Evolutionary conservation across 2,329 filamentous ascomycete genomes (phyloP).

Genomic region (Beauveria bassiana): DNA sequence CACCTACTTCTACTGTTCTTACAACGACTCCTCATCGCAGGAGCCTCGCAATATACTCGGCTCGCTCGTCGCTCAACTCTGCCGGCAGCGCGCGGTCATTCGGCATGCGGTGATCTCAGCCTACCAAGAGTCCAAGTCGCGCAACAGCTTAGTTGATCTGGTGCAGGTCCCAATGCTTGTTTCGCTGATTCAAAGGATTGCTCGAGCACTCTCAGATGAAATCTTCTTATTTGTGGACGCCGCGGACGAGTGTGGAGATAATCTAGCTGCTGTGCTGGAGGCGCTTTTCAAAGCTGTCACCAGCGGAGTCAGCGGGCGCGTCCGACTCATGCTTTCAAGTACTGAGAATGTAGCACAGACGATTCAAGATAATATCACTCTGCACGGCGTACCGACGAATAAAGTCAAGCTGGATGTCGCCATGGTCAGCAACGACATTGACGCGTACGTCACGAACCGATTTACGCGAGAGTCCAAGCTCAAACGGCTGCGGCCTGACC

Average conservation of each 20-base stretch:
- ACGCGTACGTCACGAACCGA: background rate
- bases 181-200: background rate
- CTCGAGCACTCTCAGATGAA: background rate
- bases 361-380: background rate
- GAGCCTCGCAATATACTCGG: constrained; percentile 4
- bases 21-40: constrained; percentile 5
- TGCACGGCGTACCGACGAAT: background rate
- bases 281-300: background rate
- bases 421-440: background rate
- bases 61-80: constrained; percentile 1
- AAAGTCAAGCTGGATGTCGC: background rate
- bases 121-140: background rate
- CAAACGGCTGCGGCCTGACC: background rate
- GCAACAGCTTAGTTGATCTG: background rate
- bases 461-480: background rate
- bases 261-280: background rate
- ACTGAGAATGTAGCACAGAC: background rate
- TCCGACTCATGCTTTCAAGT: background rate
- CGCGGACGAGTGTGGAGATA: background rate
- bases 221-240: background rate
- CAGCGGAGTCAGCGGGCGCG: background rate
- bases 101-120: background rate
- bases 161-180: background rate
- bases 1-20: constrained; percentile 9
- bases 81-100: background rate